Percentiles rank a stretch among this genome's conserved stretches.
These are phyloP conservation scores for Quercus lobata DNA, from an alignment of 331 rosid genomes.

Conservation along the genomic window DNA sequence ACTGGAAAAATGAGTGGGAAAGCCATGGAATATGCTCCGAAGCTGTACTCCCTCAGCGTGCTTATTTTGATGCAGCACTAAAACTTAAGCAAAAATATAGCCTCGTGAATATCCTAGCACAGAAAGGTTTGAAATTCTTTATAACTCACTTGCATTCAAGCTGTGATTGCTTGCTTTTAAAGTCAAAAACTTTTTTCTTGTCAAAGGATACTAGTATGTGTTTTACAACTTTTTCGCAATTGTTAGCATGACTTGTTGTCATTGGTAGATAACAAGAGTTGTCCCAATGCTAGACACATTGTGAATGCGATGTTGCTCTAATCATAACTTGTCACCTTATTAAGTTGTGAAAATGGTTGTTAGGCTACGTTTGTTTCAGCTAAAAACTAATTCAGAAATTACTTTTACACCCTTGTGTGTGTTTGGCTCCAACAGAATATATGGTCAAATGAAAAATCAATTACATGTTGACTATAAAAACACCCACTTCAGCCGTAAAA, in stretches of 20 bases:
- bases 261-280: background rate
- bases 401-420: too few species aligned
- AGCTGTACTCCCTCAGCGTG: conserved; percentile 7
- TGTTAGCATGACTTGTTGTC: background rate
- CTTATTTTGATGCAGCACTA: conserved; percentile 18
- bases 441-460: too few species aligned
- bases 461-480: too few species aligned
- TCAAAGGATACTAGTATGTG: too few species aligned
- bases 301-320: background rate
- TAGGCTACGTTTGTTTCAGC: too few species aligned
- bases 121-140: conserved; percentile 3
- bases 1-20: conserved; percentile 23
- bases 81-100: conserved; percentile 6
- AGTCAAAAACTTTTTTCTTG: background rate
- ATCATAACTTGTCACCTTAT: background rate
- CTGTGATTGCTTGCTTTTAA: background rate
- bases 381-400: too few species aligned
- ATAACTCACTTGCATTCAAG: background rate
- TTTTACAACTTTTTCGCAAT: too few species aligned
- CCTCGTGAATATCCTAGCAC: conserved; percentile 6
- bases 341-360: background rate
- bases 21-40: conserved; percentile 18
- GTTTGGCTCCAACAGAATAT: too few species aligned
- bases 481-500: too few species aligned
- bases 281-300: background rate